Base-by-base conservation (phyloP, 192 early-diverging fungal genomes). In the Coemansia sp. region DNA sequence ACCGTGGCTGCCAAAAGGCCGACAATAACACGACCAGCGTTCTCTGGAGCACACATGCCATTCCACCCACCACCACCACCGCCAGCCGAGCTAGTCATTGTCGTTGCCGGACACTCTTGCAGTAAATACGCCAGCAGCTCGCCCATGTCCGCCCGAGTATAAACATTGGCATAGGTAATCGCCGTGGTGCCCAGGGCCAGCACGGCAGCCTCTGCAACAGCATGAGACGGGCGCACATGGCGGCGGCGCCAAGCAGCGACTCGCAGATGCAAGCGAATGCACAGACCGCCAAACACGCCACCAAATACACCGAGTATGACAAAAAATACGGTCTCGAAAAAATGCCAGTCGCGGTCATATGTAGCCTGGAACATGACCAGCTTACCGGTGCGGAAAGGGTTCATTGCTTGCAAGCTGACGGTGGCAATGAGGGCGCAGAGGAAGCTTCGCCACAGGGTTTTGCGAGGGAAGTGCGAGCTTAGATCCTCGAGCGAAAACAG, bases 361-460 rank as follows among this genome's bases (percentile, higher is more conserved):
- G 87, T 87, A 11, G 95, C 94, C 77, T 98, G 95, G 76, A 98
- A 99, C 89, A 96, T 88, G 39, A 97, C 97, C 19, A 97, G 74
- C 80, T 98, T 99, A 38, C 96, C 96, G 7, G 96, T 97, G 42
- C 97, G 83, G 66, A 96, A 97, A 12, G 98, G 98, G 73, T 99
- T 94, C 85, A 94, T 89, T 1, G 88, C 89, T 84, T 92, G 91
- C 29, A 99, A 76, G 15, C 93, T 93, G 24, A 96, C 90, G 1
- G 96, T 97, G 0, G 93, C 96, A 9, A 97, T 89, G 85, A 99
- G 89, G 2, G 97, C 97, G 74, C 94, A 96, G 79, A 99, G 94
- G 78, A 99, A 99, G 57, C 91, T 92, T 22, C 94, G 85, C 94
- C 94, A 97, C 89, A 99, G 93, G 1, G 96, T 96, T 68, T 94